Percentiles rank a stretch among this genome's conserved stretches.
phyloP scores from a whole-genome alignment of 805 yeast species.

The Vanderwaltozyma polyspora region DNA sequence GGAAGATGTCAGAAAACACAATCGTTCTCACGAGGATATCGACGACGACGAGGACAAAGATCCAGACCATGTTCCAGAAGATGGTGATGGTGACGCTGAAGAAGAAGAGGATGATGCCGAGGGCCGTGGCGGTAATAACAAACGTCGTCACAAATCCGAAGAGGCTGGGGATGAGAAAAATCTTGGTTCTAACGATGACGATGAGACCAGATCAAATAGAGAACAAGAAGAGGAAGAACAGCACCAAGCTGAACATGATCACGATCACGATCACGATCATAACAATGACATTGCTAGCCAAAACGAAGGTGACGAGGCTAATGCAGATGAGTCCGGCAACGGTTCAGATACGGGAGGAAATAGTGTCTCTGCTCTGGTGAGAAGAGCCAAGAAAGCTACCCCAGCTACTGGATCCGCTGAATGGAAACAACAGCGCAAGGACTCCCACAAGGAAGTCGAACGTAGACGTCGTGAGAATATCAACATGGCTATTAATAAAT shows the following conservation, averaged over 20 bases:
- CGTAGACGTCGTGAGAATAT: constrained; percentile 83
- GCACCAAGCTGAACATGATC: too few species aligned
- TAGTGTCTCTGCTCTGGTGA: constrained; percentile 1
- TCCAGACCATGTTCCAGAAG: constrained; percentile 5
- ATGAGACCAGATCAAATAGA: too few species aligned
- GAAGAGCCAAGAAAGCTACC: constrained; percentile 23
- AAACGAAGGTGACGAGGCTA: not conserved
- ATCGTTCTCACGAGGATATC: not conserved
- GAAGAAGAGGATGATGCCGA: constrained; percentile 6
- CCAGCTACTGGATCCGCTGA: constrained; percentile 22
- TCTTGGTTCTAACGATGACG: too few species aligned
- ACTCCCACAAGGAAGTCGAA: constrained; percentile 93
- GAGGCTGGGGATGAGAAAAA: too few species aligned
- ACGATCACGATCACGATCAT: too few species aligned
- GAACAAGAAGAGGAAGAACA: too few species aligned
- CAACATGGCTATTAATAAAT: constrained; percentile 73
- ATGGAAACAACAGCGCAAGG: constrained; percentile 48
- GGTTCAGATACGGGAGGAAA: constrained; percentile 3
- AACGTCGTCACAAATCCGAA: too few species aligned
- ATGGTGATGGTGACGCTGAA: constrained; percentile 3
- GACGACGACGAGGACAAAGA: constrained; percentile 6
- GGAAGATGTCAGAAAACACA: not conserved
- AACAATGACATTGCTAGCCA: not conserved
- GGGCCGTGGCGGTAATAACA: not conserved
- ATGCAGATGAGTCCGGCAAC: not conserved